These are phyloP conservation scores for Ophiostoma sp. DNA, from an alignment of 2,329 filamentous ascomycete species.

Conservation along the genomic window DNA sequence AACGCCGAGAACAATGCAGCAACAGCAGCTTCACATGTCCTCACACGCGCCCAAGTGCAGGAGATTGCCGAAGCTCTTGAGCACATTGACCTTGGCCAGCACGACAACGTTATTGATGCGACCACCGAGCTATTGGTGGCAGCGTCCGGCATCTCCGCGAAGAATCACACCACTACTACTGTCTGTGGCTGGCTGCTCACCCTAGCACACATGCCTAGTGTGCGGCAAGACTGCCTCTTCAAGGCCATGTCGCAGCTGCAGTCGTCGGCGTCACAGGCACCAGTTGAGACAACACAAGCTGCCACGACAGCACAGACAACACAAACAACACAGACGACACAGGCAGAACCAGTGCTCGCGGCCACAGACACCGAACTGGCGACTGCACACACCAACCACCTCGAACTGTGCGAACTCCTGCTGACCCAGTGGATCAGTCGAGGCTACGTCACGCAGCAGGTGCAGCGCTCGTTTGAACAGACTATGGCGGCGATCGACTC, in stretches of 20 bases:
- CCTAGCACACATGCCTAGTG: slow-evolving; percentile 29
- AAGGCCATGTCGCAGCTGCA: slow-evolving; percentile 26
- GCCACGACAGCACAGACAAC: not conserved
- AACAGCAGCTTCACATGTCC: not conserved
- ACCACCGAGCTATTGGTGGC: slow-evolving; percentile 8
- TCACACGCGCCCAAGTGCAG: not conserved
- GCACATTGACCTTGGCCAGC: slow-evolving; percentile 14
- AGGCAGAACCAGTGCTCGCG: not conserved
- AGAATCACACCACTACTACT: not conserved
- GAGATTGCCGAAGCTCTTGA: slow-evolving; percentile 19
- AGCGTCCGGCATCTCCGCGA: slow-evolving; percentile 16
- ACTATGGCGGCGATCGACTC: not conserved
- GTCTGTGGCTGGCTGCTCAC: slow-evolving; percentile 27
- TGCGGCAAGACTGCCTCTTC: slow-evolving; percentile 29
- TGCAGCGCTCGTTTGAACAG: slow-evolving; percentile 11
- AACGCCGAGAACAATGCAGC: not conserved
- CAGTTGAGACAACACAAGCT: not conserved
- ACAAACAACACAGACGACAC: not conserved
- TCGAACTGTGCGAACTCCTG: slow-evolving; percentile 35
- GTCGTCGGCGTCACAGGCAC: not conserved
- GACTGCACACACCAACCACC: not conserved
- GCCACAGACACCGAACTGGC: not conserved
- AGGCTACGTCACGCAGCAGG: slow-evolving; percentile 30
- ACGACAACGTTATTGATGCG: not conserved
- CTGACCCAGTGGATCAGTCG: slow-evolving; percentile 38